phyloP scores from a whole-genome alignment of 2,329 filamentous ascomycete species.

The Cladosporium sp. region DNA sequence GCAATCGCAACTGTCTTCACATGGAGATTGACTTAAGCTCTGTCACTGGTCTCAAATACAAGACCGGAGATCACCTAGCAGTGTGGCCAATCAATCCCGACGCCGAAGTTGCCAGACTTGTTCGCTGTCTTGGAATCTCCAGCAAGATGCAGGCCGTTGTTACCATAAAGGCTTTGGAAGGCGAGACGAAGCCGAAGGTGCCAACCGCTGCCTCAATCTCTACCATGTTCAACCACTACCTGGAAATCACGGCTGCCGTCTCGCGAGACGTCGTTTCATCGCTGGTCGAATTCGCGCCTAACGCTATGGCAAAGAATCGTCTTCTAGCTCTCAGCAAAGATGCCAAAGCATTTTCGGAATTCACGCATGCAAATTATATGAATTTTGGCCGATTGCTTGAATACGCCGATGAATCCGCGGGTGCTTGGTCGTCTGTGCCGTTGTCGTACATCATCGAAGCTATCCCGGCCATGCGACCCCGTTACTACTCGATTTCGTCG shows the following conservation, averaged over 20 bases:
- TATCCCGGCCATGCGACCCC: slow-evolving; percentile 22
- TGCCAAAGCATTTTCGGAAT: slow-evolving; percentile 41
- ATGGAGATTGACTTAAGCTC: slow-evolving; percentile 40
- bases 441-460: slow-evolving; percentile 48
- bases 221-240: slow-evolving; percentile 64
- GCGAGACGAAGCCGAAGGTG: slow-evolving; percentile 19
- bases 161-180: slow-evolving; percentile 28
- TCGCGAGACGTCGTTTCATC: slow-evolving; percentile 44
- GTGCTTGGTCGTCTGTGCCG: slow-evolving; percentile 52
- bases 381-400: slow-evolving; percentile 64
- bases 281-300: slow-evolving; percentile 25
- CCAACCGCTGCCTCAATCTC: slow-evolving; percentile 43
- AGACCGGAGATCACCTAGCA: slow-evolving; percentile 47
- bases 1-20: slow-evolving; percentile 38
- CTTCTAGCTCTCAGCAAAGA: slow-evolving; percentile 40
- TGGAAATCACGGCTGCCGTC: slow-evolving; percentile 66
- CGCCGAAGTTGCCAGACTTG: not conserved
- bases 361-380: slow-evolving; percentile 38
- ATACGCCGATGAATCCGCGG: slow-evolving; percentile 39
- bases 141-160: slow-evolving; percentile 16
- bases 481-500: slow-evolving; percentile 25
- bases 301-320: slow-evolving; percentile 35
- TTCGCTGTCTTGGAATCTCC: slow-evolving; percentile 48
- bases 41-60: slow-evolving; percentile 52
- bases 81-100: slow-evolving; percentile 48